A percentile compares a stretch with the other conserved stretches of the same genome.
phyloP scores from a whole-genome alignment of 2,329 filamentous ascomycete species.

The Pseudogymnoascus sp. region DNA sequence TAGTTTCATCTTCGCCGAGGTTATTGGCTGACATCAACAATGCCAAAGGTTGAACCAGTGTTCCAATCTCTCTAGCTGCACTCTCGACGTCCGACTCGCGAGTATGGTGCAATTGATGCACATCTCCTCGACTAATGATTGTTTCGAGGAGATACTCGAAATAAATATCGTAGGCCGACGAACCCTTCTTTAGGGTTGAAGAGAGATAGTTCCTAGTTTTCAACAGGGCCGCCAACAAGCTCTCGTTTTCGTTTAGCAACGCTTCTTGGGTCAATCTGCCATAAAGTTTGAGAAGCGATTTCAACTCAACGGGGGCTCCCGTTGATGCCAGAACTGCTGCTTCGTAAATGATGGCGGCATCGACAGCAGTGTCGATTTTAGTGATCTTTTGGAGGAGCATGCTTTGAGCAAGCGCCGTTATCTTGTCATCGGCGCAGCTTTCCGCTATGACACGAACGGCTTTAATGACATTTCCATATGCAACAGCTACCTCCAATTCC shows the following conservation, averaged over 20 bases:
- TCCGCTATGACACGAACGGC: constrained; percentile 86
- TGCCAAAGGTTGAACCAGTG: constrained; percentile 81
- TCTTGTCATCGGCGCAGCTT: constrained; percentile 78
- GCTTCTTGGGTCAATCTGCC: constrained; percentile 67
- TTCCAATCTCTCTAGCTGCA: constrained; percentile 77
- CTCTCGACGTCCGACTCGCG: constrained; percentile 74
- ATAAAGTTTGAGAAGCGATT: constrained; percentile 77
- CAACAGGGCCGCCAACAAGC: constrained; percentile 67
- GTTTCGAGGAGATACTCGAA: constrained; percentile 75
- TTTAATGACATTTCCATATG: constrained; percentile 86
- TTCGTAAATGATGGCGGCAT: constrained; percentile 78
- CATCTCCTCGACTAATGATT: constrained; percentile 85
- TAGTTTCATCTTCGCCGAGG: constrained; percentile 38
- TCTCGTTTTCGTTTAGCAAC: constrained; percentile 58
- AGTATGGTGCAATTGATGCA: constrained; percentile 64
- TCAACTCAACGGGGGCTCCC: constrained; percentile 75
- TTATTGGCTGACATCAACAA: constrained; percentile 67
- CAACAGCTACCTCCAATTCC: constrained; percentile 69
- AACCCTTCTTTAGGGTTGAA: constrained; percentile 56
- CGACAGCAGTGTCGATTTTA: constrained; percentile 71
- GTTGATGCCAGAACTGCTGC: constrained; percentile 69
- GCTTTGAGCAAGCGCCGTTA: constrained; percentile 83
- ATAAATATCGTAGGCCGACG: constrained; percentile 75
- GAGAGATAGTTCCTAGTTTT: constrained; percentile 77
- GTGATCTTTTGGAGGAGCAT: constrained; percentile 95